Evolutionary conservation across 108 stramenopile species (phyloP).

Genomic region (Cylindrotheca closterium): DNA sequence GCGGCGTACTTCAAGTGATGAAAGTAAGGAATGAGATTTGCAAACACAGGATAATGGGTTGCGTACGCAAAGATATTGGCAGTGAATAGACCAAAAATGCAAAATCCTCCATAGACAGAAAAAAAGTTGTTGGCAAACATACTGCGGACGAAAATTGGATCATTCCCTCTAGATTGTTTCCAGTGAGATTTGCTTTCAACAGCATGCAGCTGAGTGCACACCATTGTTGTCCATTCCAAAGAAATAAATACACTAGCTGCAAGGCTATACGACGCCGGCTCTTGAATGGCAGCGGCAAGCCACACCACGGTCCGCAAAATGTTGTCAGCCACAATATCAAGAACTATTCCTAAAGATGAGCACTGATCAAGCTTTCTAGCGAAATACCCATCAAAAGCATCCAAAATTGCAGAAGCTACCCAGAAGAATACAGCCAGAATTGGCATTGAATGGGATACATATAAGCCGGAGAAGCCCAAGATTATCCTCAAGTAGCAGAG

Average conservation of each 20-base stretch:
- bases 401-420: constrained; percentile 46
- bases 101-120: constrained; percentile 33
- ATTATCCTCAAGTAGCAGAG: constrained; percentile 56
- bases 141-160: constrained; percentile 44
- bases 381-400: constrained; percentile 56
- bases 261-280: not conserved
- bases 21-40: constrained; percentile 9
- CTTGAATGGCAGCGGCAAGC: constrained; percentile 38
- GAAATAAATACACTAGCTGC: constrained; percentile 18
- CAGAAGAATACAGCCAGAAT: constrained; percentile 38
- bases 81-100: constrained; percentile 49
- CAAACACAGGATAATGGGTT: not conserved
- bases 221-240: constrained; percentile 70
- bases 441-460: constrained; percentile 19
- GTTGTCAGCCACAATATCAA: constrained; percentile 67
- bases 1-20: constrained; percentile 10
- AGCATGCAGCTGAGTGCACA: constrained; percentile 46
- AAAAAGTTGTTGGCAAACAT: constrained; percentile 64
- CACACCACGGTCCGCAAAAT: constrained; percentile 48
- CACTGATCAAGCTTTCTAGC: constrained; percentile 59
- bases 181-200: constrained; percentile 17
- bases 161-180: constrained; percentile 21
- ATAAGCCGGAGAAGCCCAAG: constrained; percentile 40
- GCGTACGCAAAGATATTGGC: constrained; percentile 13
- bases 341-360: constrained; percentile 54